Evolutionary conservation across 768 basidiomycete genomes (phyloP), one percentile per base, ranked within the genome.

Genomic region (Macrolepiota dolichaula): DNA sequence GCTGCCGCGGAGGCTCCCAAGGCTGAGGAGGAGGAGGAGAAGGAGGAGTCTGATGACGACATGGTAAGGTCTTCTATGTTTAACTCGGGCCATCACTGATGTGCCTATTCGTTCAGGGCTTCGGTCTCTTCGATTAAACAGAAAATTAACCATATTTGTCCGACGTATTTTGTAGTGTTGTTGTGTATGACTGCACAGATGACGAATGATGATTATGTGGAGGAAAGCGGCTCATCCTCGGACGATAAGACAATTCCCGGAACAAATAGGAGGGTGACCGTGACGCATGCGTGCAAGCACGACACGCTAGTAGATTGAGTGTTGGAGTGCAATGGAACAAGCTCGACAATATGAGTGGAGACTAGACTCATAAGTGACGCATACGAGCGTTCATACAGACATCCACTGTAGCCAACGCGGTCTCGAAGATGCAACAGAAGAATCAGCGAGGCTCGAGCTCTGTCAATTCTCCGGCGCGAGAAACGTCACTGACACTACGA

Each of bases 51-150:
- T 51, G 92, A 93, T 65, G 93, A 89, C 15, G 93, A 94, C 74
- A 92, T 94, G 91, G 91, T 91, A 72, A 66, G 22, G 22, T 27
- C 76, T 53, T 51, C 49, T 29, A 51, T 19, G 12, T 49, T 29
- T 47, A 17, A 12, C 27, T 5, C 46, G 40, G 55, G n/a, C 47
- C 35, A 51, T 35, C 64, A 25, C 19, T 51, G 36, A 44, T 46
- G 15, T 12, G 40, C 35, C 57, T 67, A 51, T 62, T 65, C 64
- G 60, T 66, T 0, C 68, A 91, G 93, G 94, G 94, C 82, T 93
- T 96, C 74, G 93, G 94, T 80, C 84, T 96, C 61, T 96, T 96
- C 78, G 94, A 94, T 77, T 95, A 87, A 73, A 68, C 65, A 64
- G 63, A 59, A 55, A 51, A 61, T 65, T 62, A 29, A 66, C 68